phyloP scores from a whole-genome alignment of 1,284 basidiomycete species.

The Cystobasidium sp. region DNA sequence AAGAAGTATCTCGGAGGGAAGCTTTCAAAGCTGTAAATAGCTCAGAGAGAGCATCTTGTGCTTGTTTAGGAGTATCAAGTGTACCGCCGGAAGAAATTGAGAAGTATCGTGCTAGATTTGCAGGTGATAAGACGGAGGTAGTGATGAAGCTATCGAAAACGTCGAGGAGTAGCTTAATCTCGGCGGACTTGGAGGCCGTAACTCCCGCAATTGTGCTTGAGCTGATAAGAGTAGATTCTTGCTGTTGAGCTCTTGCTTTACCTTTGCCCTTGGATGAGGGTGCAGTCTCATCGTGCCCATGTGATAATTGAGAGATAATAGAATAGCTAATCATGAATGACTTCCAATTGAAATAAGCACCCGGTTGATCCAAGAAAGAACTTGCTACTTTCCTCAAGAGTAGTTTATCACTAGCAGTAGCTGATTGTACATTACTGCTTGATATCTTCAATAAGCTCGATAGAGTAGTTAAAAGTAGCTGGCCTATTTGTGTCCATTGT shows the following conservation, averaged over 20 bases:
- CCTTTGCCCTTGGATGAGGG: conserved; percentile 10
- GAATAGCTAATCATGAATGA: neutral
- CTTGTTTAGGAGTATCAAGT: conserved; percentile 17
- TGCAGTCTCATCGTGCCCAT: neutral
- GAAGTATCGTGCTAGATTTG: conserved; percentile 25
- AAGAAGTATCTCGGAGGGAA: neutral
- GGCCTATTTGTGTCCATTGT: conserved; percentile 19
- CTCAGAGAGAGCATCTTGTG: conserved; percentile 16
- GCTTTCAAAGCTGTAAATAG: conserved; percentile 15
- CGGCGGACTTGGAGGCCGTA: neutral
- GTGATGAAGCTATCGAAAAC: conserved; percentile 2
- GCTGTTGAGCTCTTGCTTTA: neutral
- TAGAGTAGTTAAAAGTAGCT: conserved; percentile 12
- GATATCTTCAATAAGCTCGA: neutral
- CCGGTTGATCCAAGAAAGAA: conserved; percentile 8
- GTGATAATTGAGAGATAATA: neutral
- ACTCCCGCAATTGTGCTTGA: neutral
- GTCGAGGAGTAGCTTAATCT: neutral
- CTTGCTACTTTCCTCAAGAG: conserved; percentile 12
- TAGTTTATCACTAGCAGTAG: conserved; percentile 10
- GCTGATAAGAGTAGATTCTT: neutral
- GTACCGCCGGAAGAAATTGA: neutral
- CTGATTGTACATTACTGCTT: neutral
- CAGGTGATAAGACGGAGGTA: conserved; percentile 16
- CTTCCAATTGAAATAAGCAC: conserved; percentile 8